Evolutionary conservation across 768 basidiomycete genomes (phyloP), one percentile per base, ranked within the genome.

Genomic region (Strobilomyces confusus): DNA sequence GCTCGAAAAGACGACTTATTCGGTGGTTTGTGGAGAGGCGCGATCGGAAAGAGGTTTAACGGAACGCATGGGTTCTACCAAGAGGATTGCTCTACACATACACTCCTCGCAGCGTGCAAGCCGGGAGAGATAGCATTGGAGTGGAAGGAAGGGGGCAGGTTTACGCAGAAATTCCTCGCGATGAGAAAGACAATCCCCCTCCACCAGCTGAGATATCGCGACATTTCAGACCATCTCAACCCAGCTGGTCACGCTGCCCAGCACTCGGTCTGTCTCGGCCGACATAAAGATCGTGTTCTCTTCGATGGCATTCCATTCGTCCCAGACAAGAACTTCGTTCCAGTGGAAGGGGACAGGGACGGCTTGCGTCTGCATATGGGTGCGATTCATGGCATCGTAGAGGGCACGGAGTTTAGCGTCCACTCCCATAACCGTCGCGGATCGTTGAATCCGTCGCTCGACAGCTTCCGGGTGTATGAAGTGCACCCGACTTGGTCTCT

Each of bases 381-480:
- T 13, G 75, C 78, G 1, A 77, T 82, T 5, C 83, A 86, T 54
- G 86, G 86, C 2, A 71, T 87, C 19, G 75, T 77, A n/a, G 77
- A 78, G 54, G 86, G 84, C 44, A 83, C 77, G 9, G 81, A 84
- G 56, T 75, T 88, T 55, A 77, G 76, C 37, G 43, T 87, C 20
- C 84, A 87, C 62, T 69, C 75, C 20, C 84, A 87, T 64, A 86
- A 87, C 64, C 74, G 74, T 55, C 70, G 70, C n/a, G 78, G 78
- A 20, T 84, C 84, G 8, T 67, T 72, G 44, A 87, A 87, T 56
- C 78, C 80, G 2, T 51, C 74, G 19, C 66, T 84, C 13, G 80
- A 78, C 23, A 74, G 62, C 33, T 75, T 78, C n/a, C 69, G 77
- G 30, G 82, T 79, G 30, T 71, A 72, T 30, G 77, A 80, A 46